Evolutionary conservation across 1,284 basidiomycete species (phyloP), one percentile per base, ranked within the genome.

Genomic region (Cutaneotrichosporon sp.): DNA sequence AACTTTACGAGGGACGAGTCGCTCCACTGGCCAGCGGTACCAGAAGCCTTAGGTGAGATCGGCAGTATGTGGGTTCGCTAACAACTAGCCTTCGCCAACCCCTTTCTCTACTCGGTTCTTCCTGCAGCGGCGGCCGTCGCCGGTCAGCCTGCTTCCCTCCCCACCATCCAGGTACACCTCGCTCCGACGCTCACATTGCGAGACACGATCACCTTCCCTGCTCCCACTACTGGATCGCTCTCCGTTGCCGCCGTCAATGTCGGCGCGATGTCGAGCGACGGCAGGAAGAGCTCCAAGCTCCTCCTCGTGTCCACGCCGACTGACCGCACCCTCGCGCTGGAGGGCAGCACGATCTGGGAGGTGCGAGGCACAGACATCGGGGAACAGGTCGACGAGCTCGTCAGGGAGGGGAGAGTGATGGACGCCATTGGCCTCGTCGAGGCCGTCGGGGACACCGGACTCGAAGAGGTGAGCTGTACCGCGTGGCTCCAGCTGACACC

Each of bases 381-480:
- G 0, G 85, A 87, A 30, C 92, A 97, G 73, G 84, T 98, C 10
- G 91, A 97, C 66, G 90, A 94, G 72, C 84, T 97, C 14, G 87
- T 95, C 0, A 78, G 83, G 40, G 83, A 81, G 4, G 91, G 89
- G 2, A 82, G 86, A 56, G 95, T 95, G 75, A 82, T 84, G 0
- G 90, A 96, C 73, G 93, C 92, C 0, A 84, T 97, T 21, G 86
- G 89, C 1, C 81, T 98, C 13, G 83, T 98, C 6, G 88, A 91
- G 58, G 87, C 83, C 0, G 80, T 93, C 64, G 82, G 85, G 34
- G 82, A 84, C 10, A 74, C 84, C 2, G 80, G 91, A 10, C 83
- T 88, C 1, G 88, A 92, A 75, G 89, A 90, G 81, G 90, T 89
- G 65, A 62, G 71, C 70, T 21, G 1, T 2, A 2, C 5, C 21